phyloP scores from a whole-genome alignment of 2,329 filamentous ascomycete genomes.

The Trichoderma gracile region DNA sequence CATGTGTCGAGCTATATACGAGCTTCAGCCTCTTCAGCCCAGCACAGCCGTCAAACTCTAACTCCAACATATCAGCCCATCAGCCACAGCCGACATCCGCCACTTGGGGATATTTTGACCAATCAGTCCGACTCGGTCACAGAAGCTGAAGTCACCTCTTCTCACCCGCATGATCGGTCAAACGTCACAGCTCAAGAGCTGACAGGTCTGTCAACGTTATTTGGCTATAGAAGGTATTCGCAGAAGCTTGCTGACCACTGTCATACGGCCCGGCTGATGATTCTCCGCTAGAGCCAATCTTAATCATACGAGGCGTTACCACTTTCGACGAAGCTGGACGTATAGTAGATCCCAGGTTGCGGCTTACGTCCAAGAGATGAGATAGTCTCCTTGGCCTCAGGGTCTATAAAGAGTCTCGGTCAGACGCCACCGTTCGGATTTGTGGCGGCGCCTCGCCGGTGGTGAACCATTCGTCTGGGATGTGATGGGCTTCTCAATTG shows the following conservation, averaged over 20 bases:
- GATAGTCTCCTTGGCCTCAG: background rate
- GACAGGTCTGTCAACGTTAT: background rate
- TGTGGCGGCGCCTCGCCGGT: constrained; percentile 14
- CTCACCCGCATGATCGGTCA: background rate
- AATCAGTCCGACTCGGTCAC: background rate
- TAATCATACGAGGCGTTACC: background rate
- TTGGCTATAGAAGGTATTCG: background rate
- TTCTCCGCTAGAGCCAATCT: background rate
- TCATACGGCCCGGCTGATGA: background rate
- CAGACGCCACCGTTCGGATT: background rate
- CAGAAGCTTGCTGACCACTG: background rate
- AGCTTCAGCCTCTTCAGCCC: background rate
- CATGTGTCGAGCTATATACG: background rate
- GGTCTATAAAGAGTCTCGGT: background rate
- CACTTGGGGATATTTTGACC: background rate
- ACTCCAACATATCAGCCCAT: constrained; percentile 2
- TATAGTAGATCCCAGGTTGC: too few relatives aligned
- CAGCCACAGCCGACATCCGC: constrained; percentile 14
- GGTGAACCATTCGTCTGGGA: background rate
- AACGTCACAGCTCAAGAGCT: background rate
- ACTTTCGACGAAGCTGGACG: too few relatives aligned
- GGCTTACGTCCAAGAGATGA: too few relatives aligned
- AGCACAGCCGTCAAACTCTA: constrained; percentile 13
- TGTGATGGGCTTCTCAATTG: background rate
- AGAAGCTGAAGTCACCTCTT: constrained; percentile 5